Evolutionary conservation across 768 basidiomycete species (phyloP).

Genomic region (Multifurca ochricompacta): DNA sequence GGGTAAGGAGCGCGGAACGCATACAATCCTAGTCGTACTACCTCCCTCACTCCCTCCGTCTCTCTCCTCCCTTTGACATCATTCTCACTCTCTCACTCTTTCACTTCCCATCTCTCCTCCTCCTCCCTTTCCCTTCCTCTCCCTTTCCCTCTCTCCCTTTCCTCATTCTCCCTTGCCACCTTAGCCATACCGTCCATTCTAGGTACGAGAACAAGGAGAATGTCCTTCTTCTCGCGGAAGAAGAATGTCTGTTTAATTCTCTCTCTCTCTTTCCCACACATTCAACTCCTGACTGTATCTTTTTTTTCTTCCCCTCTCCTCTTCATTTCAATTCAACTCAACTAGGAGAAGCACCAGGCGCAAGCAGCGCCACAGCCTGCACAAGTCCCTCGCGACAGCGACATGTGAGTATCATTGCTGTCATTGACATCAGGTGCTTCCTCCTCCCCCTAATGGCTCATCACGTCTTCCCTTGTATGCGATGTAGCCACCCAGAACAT

Average conservation of each 20-base stretch:
- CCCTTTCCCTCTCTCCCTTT: not conserved
- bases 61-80: too few relatives aligned
- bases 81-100: too few relatives aligned
- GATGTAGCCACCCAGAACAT: constrained; percentile 8
- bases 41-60: not conserved
- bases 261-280: constrained; percentile 4
- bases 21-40: constrained; percentile 2
- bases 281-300: not conserved
- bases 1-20: too few relatives aligned
- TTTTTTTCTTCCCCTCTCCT: not conserved
- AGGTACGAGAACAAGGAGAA: constrained; percentile 56
- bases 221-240: constrained; percentile 93
- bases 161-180: not conserved
- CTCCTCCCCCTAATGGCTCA: constrained; percentile 6
- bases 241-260: constrained; percentile 38
- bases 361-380: constrained; percentile 14
- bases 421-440: not conserved
- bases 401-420: constrained; percentile 5
- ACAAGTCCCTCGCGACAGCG: constrained; percentile 14
- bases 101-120: too few relatives aligned
- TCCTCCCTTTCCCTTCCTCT: too few relatives aligned
- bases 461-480: not conserved
- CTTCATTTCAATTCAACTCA: constrained; percentile 12
- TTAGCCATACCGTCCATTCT: constrained; percentile 65
- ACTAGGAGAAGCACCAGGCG: constrained; percentile 18